Evolutionary conservation across 2,329 filamentous ascomycete genomes (phyloP).

Genomic region (Penicillium polonicum): DNA sequence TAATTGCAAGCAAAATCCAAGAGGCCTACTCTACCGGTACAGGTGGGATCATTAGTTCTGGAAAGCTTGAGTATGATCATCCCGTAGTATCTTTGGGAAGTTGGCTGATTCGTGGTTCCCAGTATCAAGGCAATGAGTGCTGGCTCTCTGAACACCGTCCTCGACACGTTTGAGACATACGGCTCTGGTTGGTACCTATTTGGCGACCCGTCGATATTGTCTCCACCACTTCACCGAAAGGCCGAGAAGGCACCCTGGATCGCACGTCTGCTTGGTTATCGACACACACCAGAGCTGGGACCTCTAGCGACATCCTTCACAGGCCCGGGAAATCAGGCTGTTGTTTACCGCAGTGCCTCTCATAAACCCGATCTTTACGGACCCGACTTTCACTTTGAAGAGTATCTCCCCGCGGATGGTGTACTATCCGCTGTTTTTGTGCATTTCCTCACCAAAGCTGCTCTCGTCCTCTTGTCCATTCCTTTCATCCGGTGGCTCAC

Average conservation of each 20-base stretch:
- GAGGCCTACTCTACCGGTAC: not conserved
- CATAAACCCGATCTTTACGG: not conserved
- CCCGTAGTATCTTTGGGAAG: no score
- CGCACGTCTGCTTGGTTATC: not conserved
- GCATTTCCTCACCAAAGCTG: not conserved
- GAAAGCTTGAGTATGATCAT: not conserved
- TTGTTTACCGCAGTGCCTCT: not conserved
- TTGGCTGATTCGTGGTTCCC: not conserved
- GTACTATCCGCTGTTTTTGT: not conserved
- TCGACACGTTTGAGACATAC: not conserved
- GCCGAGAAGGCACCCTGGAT: not conserved
- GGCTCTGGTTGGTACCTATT: not conserved
- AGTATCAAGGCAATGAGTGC: not conserved
- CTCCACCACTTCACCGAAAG: not conserved
- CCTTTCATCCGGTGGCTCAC: not conserved
- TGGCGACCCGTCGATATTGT: not conserved
- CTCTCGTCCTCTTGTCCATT: not conserved
- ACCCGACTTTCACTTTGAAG: not conserved
- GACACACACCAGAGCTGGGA: not conserved
- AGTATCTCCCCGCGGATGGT: not conserved
- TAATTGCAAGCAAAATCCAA: not conserved
- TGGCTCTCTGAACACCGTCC: not conserved
- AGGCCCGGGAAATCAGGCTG: not conserved
- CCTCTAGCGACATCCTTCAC: not conserved
- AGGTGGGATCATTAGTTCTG: not conserved